Evolutionary conservation across 352 stramenopile species (phyloP).

Genomic region (Globisporangium nodosum): DNA sequence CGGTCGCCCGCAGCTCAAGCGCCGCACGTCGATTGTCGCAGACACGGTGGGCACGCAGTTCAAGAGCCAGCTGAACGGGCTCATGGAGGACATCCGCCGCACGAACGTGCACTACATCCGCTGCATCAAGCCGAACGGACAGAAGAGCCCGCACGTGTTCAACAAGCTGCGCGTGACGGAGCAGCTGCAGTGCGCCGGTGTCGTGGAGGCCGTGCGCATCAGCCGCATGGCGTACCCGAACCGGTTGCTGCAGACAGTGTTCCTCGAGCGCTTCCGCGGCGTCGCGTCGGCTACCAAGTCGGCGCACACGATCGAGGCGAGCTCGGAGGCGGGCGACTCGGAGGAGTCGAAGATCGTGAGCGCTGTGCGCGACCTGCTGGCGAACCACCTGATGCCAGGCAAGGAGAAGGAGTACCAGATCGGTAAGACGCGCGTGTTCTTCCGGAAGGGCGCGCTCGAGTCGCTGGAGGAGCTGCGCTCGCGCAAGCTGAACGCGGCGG

Average conservation of each 20-base stretch:
- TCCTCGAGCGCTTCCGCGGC: constrained; percentile 75
- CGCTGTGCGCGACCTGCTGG: not conserved
- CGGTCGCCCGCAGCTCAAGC: constrained; percentile 39
- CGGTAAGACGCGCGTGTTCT: constrained; percentile 73
- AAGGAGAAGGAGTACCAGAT: constrained; percentile 79
- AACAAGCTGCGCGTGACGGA: constrained; percentile 91
- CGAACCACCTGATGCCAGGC: not conserved
- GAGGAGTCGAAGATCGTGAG: not conserved
- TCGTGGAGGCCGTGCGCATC: constrained; percentile 98
- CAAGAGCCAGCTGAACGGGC: constrained; percentile 88
- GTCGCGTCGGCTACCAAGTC: constrained; percentile 35
- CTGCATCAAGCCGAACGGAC: constrained; percentile 99
- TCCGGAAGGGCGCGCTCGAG: constrained; percentile 74
- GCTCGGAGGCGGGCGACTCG: constrained; percentile 8
- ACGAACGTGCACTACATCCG: constrained; percentile 98
- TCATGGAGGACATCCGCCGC: constrained; percentile 92
- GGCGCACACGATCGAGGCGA: constrained; percentile 39
- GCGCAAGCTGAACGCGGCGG: constrained; percentile 68
- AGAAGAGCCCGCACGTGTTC: constrained; percentile 86
- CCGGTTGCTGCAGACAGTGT: constrained; percentile 85
- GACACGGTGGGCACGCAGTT: constrained; percentile 82
- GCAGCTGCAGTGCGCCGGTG: constrained; percentile 96
- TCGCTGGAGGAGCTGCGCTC: constrained; percentile 78
- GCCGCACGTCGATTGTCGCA: constrained; percentile 76
- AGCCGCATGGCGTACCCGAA: constrained; percentile 97